A percentile compares a stretch with the other conserved stretches of the same genome.
Conservation (phyloP, 2,329 filamentous ascomycete genomes). For the Fusarium concolor region DNA sequence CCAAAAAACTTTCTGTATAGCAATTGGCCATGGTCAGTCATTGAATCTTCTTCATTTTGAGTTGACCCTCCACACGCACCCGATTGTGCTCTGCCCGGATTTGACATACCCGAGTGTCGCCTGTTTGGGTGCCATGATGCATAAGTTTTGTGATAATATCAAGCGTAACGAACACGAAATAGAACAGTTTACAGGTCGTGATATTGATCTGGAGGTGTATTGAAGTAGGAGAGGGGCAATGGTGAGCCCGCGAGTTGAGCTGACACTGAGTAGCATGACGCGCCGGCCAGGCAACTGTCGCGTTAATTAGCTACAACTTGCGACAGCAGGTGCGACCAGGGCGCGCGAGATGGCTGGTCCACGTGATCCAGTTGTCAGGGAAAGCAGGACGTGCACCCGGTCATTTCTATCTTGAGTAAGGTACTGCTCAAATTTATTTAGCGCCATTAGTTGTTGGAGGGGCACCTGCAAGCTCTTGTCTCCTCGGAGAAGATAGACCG, state of each 20-base stretch:
- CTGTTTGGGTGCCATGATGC: conserved; percentile 71
- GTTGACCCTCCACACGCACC: conserved; percentile 63
- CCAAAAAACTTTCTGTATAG: conserved; percentile 86
- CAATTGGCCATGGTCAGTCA: conserved; percentile 16
- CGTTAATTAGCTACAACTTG: conserved; percentile 52
- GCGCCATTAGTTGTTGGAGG: conserved; percentile 20
- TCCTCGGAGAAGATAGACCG: conserved; percentile 35
- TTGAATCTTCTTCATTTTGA: not conserved
- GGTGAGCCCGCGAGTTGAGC: conserved; percentile 35
- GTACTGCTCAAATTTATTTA: conserved; percentile 18
- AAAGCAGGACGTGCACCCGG: not conserved
- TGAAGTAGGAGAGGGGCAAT: conserved; percentile 33
- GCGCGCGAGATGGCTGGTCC: conserved; percentile 37
- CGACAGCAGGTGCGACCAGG: conserved; percentile 36
- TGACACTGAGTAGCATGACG: conserved; percentile 49
- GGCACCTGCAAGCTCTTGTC: conserved; percentile 20
- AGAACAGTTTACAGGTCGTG: conserved; percentile 6
- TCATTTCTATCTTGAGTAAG: conserved; percentile 3
- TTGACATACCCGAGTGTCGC: conserved; percentile 90
- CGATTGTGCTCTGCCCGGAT: conserved; percentile 77
- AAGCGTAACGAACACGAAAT: conserved; percentile 16
- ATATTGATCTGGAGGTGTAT: conserved; percentile 19
- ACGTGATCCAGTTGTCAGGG: conserved; percentile 40
- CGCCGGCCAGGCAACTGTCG: conserved; percentile 53
- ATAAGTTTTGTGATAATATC: conserved; percentile 17